Evolutionary conservation across 805 yeast species (phyloP), one percentile per base, ranked within the genome.

Genomic region (Vanderwaltozyma polyspora): DNA sequence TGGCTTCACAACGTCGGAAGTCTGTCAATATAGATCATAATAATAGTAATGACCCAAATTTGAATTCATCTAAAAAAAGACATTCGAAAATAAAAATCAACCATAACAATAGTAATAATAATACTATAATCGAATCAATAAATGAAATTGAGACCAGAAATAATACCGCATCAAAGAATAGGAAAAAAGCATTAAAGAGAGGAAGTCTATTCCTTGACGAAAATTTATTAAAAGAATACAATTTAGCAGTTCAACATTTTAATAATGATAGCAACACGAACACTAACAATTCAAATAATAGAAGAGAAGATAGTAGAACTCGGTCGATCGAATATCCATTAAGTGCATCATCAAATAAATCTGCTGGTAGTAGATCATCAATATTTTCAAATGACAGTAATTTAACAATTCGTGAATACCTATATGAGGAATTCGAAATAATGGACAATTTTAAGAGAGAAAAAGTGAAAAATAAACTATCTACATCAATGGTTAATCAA

Each of bases 131-230:
- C n/a, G n/a, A n/a, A n/a, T n/a, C n/a, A n/a, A n/a, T n/a, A n/a
- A n/a, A n/a, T n/a, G n/a, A n/a, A n/a, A n/a, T n/a, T n/a, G n/a
- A n/a, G n/a, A n/a, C n/a, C n/a, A n/a, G n/a, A n/a, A n/a, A n/a
- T n/a, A n/a, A n/a, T n/a, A n/a, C n/a, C n/a, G n/a, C n/a, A n/a
- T n/a, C n/a, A n/a, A n/a, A n/a, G 1, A 34, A 32, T 12, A 19
- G 29, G 14, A 36, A 16, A n/a, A 13, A 27, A 13, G 16, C 15
- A 10, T 12, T 44, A 24, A 47, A 48, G 38, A 40, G 57, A 36
- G 44, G 53, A 32, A 52, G 52, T 11, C 42, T 49, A 15, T 21
- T 48, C 15, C 36, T 53, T 18, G 59, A 53, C 38, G 51, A 48
- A 21, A 44, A 41, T 11, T 32, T 52, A 25, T 45, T 52, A 3